phyloP scores from a whole-genome alignment of 345 rosid species.

The Psidium guajava region DNA sequence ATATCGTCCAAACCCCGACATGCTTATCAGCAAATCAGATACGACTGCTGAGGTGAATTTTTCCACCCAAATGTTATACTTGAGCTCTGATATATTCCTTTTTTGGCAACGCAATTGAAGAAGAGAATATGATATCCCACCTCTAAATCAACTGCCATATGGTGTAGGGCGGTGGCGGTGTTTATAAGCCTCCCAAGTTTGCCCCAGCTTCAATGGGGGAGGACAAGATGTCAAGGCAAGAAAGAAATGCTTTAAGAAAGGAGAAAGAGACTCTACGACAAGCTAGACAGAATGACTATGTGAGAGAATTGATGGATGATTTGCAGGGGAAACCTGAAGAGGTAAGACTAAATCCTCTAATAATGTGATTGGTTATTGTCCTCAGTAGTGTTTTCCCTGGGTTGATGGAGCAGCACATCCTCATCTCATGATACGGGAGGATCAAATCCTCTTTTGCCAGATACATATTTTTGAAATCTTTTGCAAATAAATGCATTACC shows the following conservation, averaged over 20 bases:
- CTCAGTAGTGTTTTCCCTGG: background rate
- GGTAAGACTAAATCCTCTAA: constrained; percentile 22
- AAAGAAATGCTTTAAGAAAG: constrained; percentile 58
- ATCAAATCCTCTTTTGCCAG: background rate
- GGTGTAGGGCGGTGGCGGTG: constrained; percentile 37
- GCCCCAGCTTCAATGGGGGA: constrained; percentile 71
- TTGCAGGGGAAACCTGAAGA: constrained; percentile 82
- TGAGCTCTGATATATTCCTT: background rate
- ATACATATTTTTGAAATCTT: background rate
- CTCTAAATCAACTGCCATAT: constrained; percentile 5
- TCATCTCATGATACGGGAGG: background rate
- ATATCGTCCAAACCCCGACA: constrained; percentile 75
- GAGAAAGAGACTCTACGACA: constrained; percentile 44
- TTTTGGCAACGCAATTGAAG: background rate
- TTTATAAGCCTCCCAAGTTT: constrained; percentile 65
- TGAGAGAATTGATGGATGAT: constrained; percentile 68
- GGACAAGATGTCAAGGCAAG: constrained; percentile 63
- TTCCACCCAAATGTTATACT: background rate
- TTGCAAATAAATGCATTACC: background rate
- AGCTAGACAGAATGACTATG: constrained; percentile 43
- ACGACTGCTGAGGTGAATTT: constrained; percentile 14
- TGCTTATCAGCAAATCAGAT: constrained; percentile 46
- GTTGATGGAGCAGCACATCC: background rate
- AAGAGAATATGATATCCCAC: background rate
- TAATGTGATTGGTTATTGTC: background rate